Evolutionary conservation across 345 rosid species (phyloP), one percentile per base, ranked within the genome.

Genomic region (Boechera stricta): DNA sequence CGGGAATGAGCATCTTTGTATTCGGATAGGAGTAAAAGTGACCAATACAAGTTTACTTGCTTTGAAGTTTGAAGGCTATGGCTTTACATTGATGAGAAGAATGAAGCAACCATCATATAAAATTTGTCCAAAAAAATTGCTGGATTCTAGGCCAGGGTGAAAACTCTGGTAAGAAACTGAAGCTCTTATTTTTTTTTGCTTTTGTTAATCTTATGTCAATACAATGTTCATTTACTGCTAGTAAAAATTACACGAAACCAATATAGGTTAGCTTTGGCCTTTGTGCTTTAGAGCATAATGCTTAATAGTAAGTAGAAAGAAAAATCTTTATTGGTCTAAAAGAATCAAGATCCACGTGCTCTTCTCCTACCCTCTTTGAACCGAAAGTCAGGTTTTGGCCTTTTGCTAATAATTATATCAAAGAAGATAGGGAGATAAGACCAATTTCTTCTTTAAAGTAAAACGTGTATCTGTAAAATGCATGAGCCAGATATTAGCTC

Each of bases 341-440:
- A 44, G 69, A 51, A 24, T 32, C 81, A 78, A 72, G 77, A 78
- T 58, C 32, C 81, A 78, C 73, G 81, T 78, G 73, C 56, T 78
- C 38, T 36, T 72, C 49, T 78, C 61, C 61, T 71, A 77, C 42
- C 67, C 36, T 10, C 24, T 64, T 45, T 31, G 24, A 13, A 74
- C 74, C 62, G 77, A 72, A 72, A 78, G 77, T 72, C 61, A 72
- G 77, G 73, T 72, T 78, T 71, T 78, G 73, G 62, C 68, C 56
- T 72, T 66, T 78, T 58, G 69, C 73, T 72, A 72, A 64, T 71
- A 36, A 57, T 26, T 57, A 29, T 35, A 47, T 35, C 52, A 55
- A 64, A 49, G 24, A 57, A 71, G 67, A 65, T 64, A 57, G 56
- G 32, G 0, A 71, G 81, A 77, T 71, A 71, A 77, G 81, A 71